Evolutionary conservation across 177 flowering plant species (phyloP).

Genomic region (Tripterygium wilfordii): DNA sequence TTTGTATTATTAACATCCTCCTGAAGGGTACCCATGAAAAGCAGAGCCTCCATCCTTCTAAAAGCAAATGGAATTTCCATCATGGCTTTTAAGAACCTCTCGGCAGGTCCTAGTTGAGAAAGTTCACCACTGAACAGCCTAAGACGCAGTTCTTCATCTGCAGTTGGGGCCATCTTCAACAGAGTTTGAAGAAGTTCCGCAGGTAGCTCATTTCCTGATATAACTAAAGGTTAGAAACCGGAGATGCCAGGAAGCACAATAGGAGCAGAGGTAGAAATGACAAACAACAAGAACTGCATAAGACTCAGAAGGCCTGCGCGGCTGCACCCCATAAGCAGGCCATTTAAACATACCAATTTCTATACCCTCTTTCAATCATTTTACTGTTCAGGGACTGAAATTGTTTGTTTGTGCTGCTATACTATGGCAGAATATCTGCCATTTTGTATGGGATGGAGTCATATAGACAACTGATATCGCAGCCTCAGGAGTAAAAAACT

Average conservation of each 20-base stretch:
- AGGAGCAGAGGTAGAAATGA: background rate
- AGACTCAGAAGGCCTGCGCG: background rate
- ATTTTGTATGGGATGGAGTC: no score
- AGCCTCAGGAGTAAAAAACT: no score
- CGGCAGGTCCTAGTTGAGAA: slow-evolving; percentile 85
- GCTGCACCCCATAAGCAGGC: no score
- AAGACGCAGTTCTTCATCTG: slow-evolving; percentile 84
- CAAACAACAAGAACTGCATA: background rate
- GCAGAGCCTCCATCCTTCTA: slow-evolving; percentile 68
- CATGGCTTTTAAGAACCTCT: slow-evolving; percentile 75
- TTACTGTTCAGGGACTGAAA: no score
- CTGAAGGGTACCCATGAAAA: slow-evolving; percentile 63
- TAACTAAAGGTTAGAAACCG: slow-evolving; percentile 7
- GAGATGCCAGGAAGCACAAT: slow-evolving; percentile 1
- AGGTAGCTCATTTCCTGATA: slow-evolving; percentile 88
- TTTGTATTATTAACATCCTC: slow-evolving; percentile 58
- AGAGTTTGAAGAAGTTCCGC: slow-evolving; percentile 62
- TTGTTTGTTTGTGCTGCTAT: no score
- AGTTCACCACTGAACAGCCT: slow-evolving; percentile 62
- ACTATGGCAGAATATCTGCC: no score
- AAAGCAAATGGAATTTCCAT: slow-evolving; percentile 82
- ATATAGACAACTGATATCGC: no score
- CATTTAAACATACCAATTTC: no score
- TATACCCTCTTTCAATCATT: no score
- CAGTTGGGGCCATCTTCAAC: slow-evolving; percentile 84